These are phyloP conservation scores for Fusarium sp. DNA, from an alignment of 2,329 filamentous ascomycete species.

Conservation along the genomic window DNA sequence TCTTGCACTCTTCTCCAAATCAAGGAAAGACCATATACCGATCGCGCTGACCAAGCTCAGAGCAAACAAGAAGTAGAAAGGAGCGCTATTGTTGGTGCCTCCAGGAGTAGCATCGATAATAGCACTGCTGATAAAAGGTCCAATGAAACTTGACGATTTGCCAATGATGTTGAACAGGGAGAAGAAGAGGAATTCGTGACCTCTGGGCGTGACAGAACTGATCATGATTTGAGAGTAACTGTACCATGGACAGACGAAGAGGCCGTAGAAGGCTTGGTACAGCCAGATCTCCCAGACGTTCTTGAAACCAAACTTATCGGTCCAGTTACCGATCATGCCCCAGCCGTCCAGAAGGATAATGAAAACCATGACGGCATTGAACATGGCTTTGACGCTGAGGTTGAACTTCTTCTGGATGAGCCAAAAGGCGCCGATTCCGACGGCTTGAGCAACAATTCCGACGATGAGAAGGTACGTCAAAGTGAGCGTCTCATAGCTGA, in stretches of 20 bases:
- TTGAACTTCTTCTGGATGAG: constrained; percentile 68
- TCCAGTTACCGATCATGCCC: constrained; percentile 63
- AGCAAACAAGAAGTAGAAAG: constrained; percentile 75
- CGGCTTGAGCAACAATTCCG: constrained; percentile 71
- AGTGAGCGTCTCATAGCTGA: constrained; percentile 73
- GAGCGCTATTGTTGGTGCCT: constrained; percentile 67
- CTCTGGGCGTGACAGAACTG: constrained; percentile 74
- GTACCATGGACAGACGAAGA: constrained; percentile 77
- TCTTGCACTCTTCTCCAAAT: constrained; percentile 68
- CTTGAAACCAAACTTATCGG: constrained; percentile 58
- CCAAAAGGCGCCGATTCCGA: constrained; percentile 73
- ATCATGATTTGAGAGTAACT: constrained; percentile 79
- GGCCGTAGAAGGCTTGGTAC: constrained; percentile 68
- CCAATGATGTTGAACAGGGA: constrained; percentile 75
- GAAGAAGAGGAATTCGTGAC: constrained; percentile 79
- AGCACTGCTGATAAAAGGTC: constrained; percentile 74
- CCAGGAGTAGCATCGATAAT: constrained; percentile 72
- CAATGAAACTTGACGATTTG: constrained; percentile 76
- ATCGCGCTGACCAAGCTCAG: constrained; percentile 67
- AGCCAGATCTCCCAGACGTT: constrained; percentile 61
- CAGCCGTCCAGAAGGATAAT: constrained; percentile 69
- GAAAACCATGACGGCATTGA: constrained; percentile 70
- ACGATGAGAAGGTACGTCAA: constrained; percentile 75
- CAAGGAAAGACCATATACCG: constrained; percentile 66
- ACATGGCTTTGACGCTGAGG: constrained; percentile 75